Base-by-base conservation (phyloP, 2,329 filamentous ascomycete species). In the Microcera coccophila region DNA sequence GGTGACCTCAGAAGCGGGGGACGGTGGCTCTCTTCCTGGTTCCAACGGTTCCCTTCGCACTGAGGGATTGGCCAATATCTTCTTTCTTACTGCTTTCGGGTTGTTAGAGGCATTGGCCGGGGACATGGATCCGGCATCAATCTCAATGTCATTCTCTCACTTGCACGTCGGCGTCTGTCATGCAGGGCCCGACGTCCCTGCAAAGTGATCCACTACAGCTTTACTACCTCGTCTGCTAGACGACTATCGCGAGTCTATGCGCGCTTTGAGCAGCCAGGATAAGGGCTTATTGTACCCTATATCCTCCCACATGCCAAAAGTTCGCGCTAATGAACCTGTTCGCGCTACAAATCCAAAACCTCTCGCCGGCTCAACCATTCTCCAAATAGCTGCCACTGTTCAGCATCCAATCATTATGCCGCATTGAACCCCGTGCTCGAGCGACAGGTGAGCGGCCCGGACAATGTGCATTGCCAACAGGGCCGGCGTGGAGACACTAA, bases 341-440 rank as follows among this genome's bases (percentile, higher is more conserved):
- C 43, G 41, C 51, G 44, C 43, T 32, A 32, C 29, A n/a, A 12
- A 8, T 32, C 29, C 29, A n/a, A 32, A 32, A n/a, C 29, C 18
- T 20, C 33, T 35, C 16, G 33, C 33, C 33, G 20, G 15, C 28
- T 35, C 45, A 50, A 31, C 43, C 44, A 37, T 32, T 44, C 24
- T 17, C 28, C 39, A 31, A 45, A 36, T 40, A 24, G 24, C 36
- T 45, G 38, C 43, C 47, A 42, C 35, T 39, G 39, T 47, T 40
- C 37, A 34, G 34, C 48, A 40, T 42, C 62, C 62, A 65, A 65
- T 65, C 54, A 50, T 42, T 39, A 46, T 42, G 26, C 35, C 50
- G 45, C 42, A 52, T 58, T 36, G 26, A 35, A 51, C 62, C 62
- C 56, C 62, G 62, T 65, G 62, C 57, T 49, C 51, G 45, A 60